Percentiles rank a stretch among this genome's conserved stretches.
Evolutionary conservation across 2,329 filamentous ascomycete species (phyloP).

Genomic region (Fusarium odoratissimum): DNA sequence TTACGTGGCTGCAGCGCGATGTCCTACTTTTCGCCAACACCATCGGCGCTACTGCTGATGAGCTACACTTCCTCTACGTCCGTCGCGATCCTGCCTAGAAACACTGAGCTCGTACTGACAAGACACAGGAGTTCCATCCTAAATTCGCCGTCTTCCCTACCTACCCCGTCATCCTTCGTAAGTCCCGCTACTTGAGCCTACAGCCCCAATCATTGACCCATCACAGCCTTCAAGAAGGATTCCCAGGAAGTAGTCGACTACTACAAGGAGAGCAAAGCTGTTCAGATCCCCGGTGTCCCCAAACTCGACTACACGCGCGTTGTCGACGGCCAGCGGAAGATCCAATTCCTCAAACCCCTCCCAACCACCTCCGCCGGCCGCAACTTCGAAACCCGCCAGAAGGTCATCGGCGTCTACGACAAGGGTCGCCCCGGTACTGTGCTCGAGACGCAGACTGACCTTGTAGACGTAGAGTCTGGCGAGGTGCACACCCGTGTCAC

Average conservation of each 20-base stretch:
- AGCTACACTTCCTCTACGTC: conserved; percentile 15
- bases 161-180: conserved; percentile 56
- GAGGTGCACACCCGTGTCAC: conserved; percentile 54
- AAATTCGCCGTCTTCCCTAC: conserved; percentile 59
- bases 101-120: conserved; percentile 52
- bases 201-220: neutral
- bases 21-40: conserved; percentile 12
- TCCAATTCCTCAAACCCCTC: conserved; percentile 53
- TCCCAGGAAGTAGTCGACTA: conserved; percentile 59
- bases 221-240: conserved; percentile 56
- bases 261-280: conserved; percentile 49
- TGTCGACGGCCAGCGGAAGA: conserved; percentile 56
- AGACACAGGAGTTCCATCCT: conserved; percentile 57
- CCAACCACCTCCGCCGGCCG: conserved; percentile 51
- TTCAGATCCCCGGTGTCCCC: conserved; percentile 53
- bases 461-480: conserved; percentile 54
- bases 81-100: conserved; percentile 37
- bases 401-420: conserved; percentile 58
- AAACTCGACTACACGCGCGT: conserved; percentile 55
- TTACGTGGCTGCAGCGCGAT: conserved; percentile 9
- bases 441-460: conserved; percentile 53
- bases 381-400: conserved; percentile 54
- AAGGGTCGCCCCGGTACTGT: conserved; percentile 48
- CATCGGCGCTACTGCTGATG: conserved; percentile 5
- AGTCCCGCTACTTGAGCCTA: neutral